Evolutionary conservation across 495 filamentous ascomycete species (phyloP).

Genomic region (Aspergillus sclerotiicarbonarius): DNA sequence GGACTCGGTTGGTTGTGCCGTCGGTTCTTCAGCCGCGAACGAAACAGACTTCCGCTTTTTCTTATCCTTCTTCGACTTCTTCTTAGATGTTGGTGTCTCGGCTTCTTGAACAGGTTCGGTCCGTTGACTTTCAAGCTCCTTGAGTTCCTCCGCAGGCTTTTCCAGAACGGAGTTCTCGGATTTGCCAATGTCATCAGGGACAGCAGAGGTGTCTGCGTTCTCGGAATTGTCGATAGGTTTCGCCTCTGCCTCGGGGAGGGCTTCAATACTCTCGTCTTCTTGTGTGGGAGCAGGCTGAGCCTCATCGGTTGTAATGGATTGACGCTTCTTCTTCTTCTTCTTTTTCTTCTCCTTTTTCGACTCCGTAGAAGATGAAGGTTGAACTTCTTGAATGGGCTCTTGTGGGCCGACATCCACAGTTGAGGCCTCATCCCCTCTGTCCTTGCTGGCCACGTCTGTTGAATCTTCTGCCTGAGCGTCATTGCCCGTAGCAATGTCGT

Average conservation of each 20-base stretch:
- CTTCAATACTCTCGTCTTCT: constrained; percentile 10
- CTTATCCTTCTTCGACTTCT: constrained; percentile 46
- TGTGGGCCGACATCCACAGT: not conserved
- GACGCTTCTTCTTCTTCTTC: constrained; percentile 38
- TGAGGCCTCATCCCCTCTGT: constrained; percentile 4
- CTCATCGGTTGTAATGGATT: constrained; percentile 23
- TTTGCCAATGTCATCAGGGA: not conserved
- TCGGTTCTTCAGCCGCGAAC: constrained; percentile 19
- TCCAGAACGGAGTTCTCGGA: not conserved
- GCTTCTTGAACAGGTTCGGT: constrained; percentile 9
- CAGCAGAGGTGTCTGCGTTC: constrained; percentile 19
- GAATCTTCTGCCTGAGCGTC: not conserved
- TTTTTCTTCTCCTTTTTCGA: constrained; percentile 26
- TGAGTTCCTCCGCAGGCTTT: not conserved
- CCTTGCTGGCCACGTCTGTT: constrained; percentile 4
- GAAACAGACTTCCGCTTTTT: constrained; percentile 32
- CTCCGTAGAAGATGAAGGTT: constrained; percentile 9
- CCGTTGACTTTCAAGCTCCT: constrained; percentile 9
- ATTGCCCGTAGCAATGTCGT: not conserved
- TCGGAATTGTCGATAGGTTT: constrained; percentile 24
- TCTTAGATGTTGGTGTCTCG: constrained; percentile 32
- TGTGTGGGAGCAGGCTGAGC: constrained; percentile 9
- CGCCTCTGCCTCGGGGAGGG: constrained; percentile 15
- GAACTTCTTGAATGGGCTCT: constrained; percentile 4
- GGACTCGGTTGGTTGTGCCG: constrained; percentile 9